Evolutionary conservation across 306 rosid species (phyloP).

Genomic region (Comarum palustre): DNA sequence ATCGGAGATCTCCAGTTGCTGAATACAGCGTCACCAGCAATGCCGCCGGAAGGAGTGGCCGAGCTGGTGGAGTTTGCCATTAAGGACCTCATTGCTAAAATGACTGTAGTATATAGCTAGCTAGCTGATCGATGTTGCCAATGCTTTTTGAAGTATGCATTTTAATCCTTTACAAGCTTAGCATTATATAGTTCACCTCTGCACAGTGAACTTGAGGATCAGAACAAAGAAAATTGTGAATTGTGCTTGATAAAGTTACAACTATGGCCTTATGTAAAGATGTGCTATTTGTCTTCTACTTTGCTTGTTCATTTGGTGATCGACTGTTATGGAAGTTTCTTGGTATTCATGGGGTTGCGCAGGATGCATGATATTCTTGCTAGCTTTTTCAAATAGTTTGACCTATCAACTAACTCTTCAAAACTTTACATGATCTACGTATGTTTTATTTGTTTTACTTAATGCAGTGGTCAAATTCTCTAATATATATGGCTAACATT

Average conservation of each 20-base stretch:
- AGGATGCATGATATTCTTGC: not conserved
- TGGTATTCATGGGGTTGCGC: not conserved
- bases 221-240: slow-evolving; percentile 20
- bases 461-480: not conserved
- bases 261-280: slow-evolving; percentile 16
- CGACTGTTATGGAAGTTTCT: slow-evolving; percentile 24
- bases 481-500: too few species aligned
- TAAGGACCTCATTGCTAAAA: slow-evolving; percentile 31
- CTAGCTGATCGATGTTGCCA: not conserved
- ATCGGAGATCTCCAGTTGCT: slow-evolving; percentile 55
- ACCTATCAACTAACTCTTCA: not conserved
- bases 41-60: not conserved
- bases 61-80: slow-evolving; percentile 24
- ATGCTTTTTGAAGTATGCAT: not conserved
- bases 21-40: slow-evolving; percentile 19
- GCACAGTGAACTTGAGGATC: slow-evolving; percentile 15
- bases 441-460: not conserved
- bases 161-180: slow-evolving; percentile 11
- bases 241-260: slow-evolving; percentile 26
- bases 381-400: not conserved
- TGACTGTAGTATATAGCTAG: not conserved
- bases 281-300: slow-evolving; percentile 15
- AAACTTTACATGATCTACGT: not conserved
- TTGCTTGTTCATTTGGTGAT: not conserved
- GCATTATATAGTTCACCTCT: not conserved